Percentiles rank a stretch among this genome's conserved stretches.
phyloP scores from a whole-genome alignment of 116 monocot genomes.

The Posidonia oceanica region DNA sequence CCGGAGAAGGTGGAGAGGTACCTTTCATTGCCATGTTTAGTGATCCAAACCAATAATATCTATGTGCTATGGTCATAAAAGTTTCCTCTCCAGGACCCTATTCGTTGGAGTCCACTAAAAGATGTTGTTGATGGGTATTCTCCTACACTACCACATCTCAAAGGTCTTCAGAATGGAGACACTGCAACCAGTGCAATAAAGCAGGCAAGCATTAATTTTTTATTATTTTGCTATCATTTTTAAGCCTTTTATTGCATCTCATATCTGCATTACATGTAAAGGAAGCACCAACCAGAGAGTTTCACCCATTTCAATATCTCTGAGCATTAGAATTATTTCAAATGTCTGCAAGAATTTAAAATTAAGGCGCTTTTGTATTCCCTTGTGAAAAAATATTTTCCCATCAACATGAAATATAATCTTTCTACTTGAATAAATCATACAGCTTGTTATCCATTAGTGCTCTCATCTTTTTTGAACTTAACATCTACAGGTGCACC shows the following conservation, averaged over 20 bases:
- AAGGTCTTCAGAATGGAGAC: slow-evolving; percentile 99
- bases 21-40: neutral
- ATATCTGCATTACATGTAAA: neutral
- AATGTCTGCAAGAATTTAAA: too few species aligned
- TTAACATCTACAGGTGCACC: too few species aligned
- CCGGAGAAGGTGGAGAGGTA: slow-evolving; percentile 99
- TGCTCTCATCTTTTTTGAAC: too few species aligned
- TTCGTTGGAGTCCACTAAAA: slow-evolving; percentile 91
- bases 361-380: too few species aligned
- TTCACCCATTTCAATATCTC: too few species aligned
- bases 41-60: neutral
- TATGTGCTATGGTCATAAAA: neutral
- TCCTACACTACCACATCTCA: slow-evolving; percentile 96
- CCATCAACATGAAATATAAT: too few species aligned
- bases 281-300: neutral
- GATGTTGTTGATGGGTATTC: slow-evolving; percentile 99
- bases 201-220: slow-evolving; percentile 40
- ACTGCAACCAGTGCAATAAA: slow-evolving; percentile 99
- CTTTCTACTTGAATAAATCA: too few species aligned
- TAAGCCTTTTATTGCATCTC: neutral
- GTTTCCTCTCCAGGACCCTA: slow-evolving; percentile 61
- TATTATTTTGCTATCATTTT: neutral
- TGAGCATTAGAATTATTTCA: too few species aligned
- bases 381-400: too few species aligned
- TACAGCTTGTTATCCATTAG: too few species aligned